Evolutionary conservation across 2,329 filamentous ascomycete genomes (phyloP).

Genomic region (Spiromastix sp.): DNA sequence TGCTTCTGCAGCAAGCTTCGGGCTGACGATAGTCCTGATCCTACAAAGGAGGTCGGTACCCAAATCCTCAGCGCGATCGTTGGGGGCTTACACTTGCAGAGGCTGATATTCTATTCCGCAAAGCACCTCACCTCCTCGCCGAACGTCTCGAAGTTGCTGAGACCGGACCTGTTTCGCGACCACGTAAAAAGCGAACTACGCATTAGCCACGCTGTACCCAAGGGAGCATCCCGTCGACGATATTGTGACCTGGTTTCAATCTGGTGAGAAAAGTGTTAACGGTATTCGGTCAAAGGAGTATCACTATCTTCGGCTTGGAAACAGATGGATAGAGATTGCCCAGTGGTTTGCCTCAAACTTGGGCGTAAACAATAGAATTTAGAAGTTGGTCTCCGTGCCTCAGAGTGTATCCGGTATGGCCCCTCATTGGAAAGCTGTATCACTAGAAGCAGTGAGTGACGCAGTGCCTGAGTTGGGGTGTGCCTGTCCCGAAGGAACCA

Average conservation of each 20-base stretch:
- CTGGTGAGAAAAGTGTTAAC: constrained; percentile 1
- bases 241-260: constrained; percentile 1
- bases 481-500: constrained; percentile 1
- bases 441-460: not conserved
- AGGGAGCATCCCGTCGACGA: not conserved
- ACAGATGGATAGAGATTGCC: constrained; percentile 1
- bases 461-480: constrained; percentile 1
- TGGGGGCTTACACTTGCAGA: constrained; percentile 1
- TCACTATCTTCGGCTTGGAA: constrained; percentile 4
- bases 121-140: not conserved
- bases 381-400: constrained; percentile 1
- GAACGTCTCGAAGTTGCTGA: not conserved
- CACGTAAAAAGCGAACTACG: constrained; percentile 2
- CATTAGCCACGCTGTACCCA: constrained; percentile 3
- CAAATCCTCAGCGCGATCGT: not conserved
- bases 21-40: constrained; percentile 1
- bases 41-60: constrained; percentile 2
- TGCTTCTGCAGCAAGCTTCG: constrained; percentile 1
- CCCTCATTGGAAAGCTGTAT: constrained; percentile 1
- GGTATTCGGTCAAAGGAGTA: constrained; percentile 1
- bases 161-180: not conserved
- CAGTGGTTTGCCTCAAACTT: not conserved
- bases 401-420: not conserved
- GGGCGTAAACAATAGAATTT: not conserved
- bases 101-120: constrained; percentile 1